A percentile compares a stretch with the other conserved stretches of the same genome.
Conservation (phyloP, 805 yeast species). For the Pichia ethanolica region DNA sequence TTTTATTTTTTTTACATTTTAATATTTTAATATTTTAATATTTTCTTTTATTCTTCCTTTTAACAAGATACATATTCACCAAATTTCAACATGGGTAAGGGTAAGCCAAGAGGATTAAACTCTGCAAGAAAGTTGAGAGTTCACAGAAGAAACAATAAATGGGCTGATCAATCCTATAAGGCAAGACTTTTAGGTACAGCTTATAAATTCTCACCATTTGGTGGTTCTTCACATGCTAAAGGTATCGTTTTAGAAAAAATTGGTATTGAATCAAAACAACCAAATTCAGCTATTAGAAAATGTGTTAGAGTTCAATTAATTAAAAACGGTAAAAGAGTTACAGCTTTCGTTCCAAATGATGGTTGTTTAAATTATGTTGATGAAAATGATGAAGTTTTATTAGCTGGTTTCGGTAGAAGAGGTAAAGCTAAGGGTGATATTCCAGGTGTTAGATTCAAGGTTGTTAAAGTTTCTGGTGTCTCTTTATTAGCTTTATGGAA, state of each 20-base stretch:
- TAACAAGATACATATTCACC: slow-evolving; percentile 1
- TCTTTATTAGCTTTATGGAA: slow-evolving; percentile 99
- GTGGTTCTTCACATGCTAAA: slow-evolving; percentile 99
- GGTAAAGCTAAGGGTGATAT: slow-evolving; percentile 99
- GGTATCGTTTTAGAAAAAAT: slow-evolving; percentile 99
- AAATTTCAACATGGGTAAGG: slow-evolving; percentile 83
- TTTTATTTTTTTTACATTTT: background rate
- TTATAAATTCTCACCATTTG: slow-evolving; percentile 99
- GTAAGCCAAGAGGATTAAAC: slow-evolving; percentile 99
- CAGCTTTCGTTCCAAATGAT: slow-evolving; percentile 99
- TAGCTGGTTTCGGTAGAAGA: slow-evolving; percentile 99
- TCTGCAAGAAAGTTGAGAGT: slow-evolving; percentile 99
- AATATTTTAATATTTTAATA: background rate
- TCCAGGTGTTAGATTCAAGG: slow-evolving; percentile 99
- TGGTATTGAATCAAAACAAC: slow-evolving; percentile 99
- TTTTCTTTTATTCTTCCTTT: background rate
- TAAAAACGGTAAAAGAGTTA: slow-evolving; percentile 99
- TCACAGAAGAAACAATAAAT: slow-evolving; percentile 99
- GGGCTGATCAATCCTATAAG: slow-evolving; percentile 99
- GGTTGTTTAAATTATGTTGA: slow-evolving; percentile 99
- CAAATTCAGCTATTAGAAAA: slow-evolving; percentile 99
- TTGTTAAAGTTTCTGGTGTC: slow-evolving; percentile 99
- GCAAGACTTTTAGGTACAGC: slow-evolving; percentile 99
- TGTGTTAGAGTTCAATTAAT: slow-evolving; percentile 99
- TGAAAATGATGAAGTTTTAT: slow-evolving; percentile 98